Evolutionary conservation across 1,284 basidiomycete species (phyloP), one percentile per base, ranked within the genome.

Genomic region (Termitomyces sp.): DNA sequence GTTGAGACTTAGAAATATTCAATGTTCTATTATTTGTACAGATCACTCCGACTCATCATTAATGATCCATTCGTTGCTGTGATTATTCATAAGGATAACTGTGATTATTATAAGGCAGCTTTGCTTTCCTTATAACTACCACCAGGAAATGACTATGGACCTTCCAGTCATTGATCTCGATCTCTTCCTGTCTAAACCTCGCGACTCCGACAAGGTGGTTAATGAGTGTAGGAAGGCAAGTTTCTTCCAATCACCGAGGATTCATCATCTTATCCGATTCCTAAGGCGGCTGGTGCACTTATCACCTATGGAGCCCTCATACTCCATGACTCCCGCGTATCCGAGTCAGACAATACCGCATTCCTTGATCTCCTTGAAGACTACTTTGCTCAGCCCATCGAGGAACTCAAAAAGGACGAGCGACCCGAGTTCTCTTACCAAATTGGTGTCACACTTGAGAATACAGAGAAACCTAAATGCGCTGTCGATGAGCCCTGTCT

Each of bases 391-490:
- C 92, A 93, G 66, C 77, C 84, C 0, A 65, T 78, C 28, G 73
- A 74, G 1, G 73, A 73, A 3, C 73, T 96, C 53, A 75, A 79
- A 71, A 76, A 81, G 60, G 94, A 96, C 59, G 86, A 92, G 67
- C 80, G 86, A 13, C 90, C 92, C 0, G 89, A 95, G 62, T 72
- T 91, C 9, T 78, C 79, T 50, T 89, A 87, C 65, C 86, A 92
- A 70, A 79, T 90, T 58, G 92, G 92, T 1, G 91, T 92, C 9
- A 94, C 92, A 0, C 82, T 95, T 19, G 93, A 95, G 72, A 92
- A 94, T 68, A 96, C 92, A 0, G 93, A 96, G 72, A 93, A 92
- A 66, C 91, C 91, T 7, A 92, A 90, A 68, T 94, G 92, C 69
- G 87, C 86, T 44, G 78, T 84, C 45, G 80, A 90, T 63, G 84